Evolutionary conservation across 2,329 filamentous ascomycete genomes (phyloP).

Genomic region (Epichloe amarillans): DNA sequence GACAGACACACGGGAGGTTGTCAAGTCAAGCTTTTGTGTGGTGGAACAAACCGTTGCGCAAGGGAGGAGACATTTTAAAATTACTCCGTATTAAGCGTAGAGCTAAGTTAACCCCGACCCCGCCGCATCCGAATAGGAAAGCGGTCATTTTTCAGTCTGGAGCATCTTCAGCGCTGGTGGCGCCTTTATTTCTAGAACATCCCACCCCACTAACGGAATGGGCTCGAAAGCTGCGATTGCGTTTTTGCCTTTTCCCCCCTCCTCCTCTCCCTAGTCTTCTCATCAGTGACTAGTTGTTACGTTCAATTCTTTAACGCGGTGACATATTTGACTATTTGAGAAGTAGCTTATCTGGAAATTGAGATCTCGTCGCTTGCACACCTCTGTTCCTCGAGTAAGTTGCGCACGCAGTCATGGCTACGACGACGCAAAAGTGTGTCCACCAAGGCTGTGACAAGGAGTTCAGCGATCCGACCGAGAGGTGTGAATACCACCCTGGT

Average conservation of each 20-base stretch:
- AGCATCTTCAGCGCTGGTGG: neutral
- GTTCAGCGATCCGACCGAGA: conserved; percentile 69
- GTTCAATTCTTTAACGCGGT: neutral
- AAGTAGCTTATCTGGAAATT: neutral
- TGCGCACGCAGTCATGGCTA: conserved; percentile 18
- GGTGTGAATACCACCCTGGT: conserved; percentile 84
- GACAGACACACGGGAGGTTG: neutral
- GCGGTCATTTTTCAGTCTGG: conserved; percentile 20
- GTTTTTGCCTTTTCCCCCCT: neutral
- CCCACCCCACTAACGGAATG: conserved; percentile 19
- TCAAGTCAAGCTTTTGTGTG: neutral
- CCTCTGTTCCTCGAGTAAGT: neutral
- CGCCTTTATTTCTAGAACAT: conserved; percentile 25
- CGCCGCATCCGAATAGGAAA: conserved; percentile 22
- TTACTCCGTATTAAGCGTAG: too few species aligned
- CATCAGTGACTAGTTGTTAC: neutral
- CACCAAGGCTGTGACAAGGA: conserved; percentile 90
- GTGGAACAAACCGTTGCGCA: neutral
- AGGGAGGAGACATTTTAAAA: neutral
- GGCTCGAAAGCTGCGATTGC: neutral
- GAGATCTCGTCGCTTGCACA: neutral
- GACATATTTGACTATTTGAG: neutral
- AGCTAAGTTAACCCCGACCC: conserved; percentile 10
- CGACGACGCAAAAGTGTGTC: conserved; percentile 83
- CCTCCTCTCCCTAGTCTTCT: neutral